A percentile compares a stretch with the other conserved stretches of the same genome.
Evolutionary conservation across 1,284 basidiomycete genomes (phyloP).

Genomic region (Athelia sp.): DNA sequence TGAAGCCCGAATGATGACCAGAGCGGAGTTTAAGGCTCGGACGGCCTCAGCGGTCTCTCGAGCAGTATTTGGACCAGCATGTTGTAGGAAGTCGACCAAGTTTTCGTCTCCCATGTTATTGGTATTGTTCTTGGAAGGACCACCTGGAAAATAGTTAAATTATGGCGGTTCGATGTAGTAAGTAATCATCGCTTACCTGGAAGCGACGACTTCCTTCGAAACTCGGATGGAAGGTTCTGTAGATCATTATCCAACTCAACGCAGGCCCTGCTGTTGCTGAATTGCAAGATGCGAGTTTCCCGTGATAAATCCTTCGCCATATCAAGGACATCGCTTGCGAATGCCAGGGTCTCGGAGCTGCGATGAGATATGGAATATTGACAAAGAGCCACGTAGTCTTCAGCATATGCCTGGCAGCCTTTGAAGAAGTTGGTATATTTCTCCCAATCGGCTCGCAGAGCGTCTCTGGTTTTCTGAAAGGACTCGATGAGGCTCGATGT

Average conservation of each 20-base stretch:
- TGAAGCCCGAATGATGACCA: not conserved
- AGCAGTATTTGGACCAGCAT: not conserved
- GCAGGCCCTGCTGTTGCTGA: not conserved
- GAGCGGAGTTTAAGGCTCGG: not conserved
- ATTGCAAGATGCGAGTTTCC: not conserved
- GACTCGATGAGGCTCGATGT: not conserved
- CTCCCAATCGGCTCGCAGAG: not conserved
- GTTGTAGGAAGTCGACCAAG: not conserved
- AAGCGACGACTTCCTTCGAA: not conserved
- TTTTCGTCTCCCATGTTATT: too few species aligned
- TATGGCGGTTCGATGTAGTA: not conserved
- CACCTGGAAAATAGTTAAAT: not conserved
- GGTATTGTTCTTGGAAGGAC: not conserved
- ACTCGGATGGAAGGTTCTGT: not conserved
- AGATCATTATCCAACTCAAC: not conserved
- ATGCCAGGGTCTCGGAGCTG: not conserved
- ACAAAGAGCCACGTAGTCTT: conserved; percentile 1
- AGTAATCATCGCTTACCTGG: too few species aligned
- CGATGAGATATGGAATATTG: not conserved
- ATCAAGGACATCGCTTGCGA: conserved; percentile 1
- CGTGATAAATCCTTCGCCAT: not conserved
- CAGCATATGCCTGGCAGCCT: not conserved
- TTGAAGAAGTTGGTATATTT: conserved; percentile 1
- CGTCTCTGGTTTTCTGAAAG: not conserved
- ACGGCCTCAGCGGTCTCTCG: not conserved